Evolutionary conservation across 768 basidiomycete genomes (phyloP).

Genomic region (Mycena amicta): DNA sequence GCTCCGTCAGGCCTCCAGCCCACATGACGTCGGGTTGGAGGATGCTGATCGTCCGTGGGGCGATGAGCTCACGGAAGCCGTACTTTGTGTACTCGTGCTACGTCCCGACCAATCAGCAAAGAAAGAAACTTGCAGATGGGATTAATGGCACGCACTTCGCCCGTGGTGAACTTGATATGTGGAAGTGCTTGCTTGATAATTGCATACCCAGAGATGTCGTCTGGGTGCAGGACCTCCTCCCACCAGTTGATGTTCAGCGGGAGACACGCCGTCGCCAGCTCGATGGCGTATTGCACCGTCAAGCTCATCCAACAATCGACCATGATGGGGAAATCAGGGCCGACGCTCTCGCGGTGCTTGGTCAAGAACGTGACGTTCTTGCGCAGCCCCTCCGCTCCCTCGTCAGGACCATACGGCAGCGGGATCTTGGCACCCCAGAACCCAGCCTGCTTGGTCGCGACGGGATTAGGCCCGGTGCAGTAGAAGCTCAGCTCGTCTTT

Average conservation of each 20-base stretch:
- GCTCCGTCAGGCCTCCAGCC: slow-evolving; percentile 34
- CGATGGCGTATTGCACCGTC: slow-evolving; percentile 34
- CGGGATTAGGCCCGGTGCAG: slow-evolving; percentile 31
- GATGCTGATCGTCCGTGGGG: slow-evolving; percentile 31
- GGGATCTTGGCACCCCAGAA: slow-evolving; percentile 36
- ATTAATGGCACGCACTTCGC: slow-evolving; percentile 24
- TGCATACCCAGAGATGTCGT: slow-evolving; percentile 31
- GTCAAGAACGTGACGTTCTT: slow-evolving; percentile 33
- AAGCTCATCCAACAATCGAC: slow-evolving; percentile 33
- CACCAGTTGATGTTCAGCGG: slow-evolving; percentile 35
- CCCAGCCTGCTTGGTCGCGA: slow-evolving; percentile 28
- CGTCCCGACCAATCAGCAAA: background rate
- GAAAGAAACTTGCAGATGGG: background rate
- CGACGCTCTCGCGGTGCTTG: slow-evolving; percentile 31
- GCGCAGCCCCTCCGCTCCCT: slow-evolving; percentile 29
- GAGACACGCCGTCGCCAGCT: slow-evolving; percentile 33
- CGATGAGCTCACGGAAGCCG: slow-evolving; percentile 35
- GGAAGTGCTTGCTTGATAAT: slow-evolving; percentile 33
- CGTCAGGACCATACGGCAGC: slow-evolving; percentile 33
- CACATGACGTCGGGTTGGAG: slow-evolving; percentile 35
- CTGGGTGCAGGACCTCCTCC: slow-evolving; percentile 35
- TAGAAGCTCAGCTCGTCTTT: slow-evolving; percentile 33
- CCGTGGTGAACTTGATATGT: slow-evolving; percentile 33
- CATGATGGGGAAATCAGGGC: slow-evolving; percentile 34
- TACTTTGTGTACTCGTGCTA: slow-evolving; percentile 36